Percentiles rank a stretch among this genome's conserved stretches.
phyloP scores from a whole-genome alignment of 2,329 filamentous ascomycete genomes.

The Exophiala sp. region DNA sequence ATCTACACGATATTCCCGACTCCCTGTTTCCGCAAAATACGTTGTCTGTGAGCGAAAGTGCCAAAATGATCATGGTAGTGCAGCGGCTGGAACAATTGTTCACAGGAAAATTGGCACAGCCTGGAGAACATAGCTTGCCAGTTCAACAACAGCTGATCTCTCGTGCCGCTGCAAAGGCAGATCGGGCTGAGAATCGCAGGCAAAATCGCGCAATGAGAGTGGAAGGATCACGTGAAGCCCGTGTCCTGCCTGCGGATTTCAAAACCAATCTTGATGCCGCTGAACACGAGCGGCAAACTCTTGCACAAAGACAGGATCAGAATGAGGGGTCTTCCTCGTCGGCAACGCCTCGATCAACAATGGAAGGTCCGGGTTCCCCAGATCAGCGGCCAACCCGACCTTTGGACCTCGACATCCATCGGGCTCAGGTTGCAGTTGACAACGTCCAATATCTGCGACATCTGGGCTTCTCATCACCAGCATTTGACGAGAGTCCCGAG shows the following conservation, averaged over 20 bases:
- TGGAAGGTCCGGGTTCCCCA: slow-evolving; percentile 36
- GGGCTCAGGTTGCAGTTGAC: slow-evolving; percentile 69
- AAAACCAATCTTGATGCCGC: slow-evolving; percentile 23
- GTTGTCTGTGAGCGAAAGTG: slow-evolving; percentile 62
- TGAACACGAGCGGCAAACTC: slow-evolving; percentile 1
- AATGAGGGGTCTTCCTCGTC: not conserved
- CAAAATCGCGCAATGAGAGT: slow-evolving; percentile 19
- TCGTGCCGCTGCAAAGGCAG: slow-evolving; percentile 47
- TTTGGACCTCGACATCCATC: slow-evolving; percentile 71
- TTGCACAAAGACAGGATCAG: not conserved
- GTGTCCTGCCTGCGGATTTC: slow-evolving; percentile 36
- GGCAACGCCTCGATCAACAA: not conserved
- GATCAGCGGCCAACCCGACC: slow-evolving; percentile 76
- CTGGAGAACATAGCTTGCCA: slow-evolving; percentile 46
- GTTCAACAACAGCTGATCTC: slow-evolving; percentile 58
- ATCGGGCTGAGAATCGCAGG: slow-evolving; percentile 29
- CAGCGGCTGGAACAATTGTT: slow-evolving; percentile 76
- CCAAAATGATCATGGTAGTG: slow-evolving; percentile 74
- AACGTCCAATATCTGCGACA: slow-evolving; percentile 59
- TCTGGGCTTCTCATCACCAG: slow-evolving; percentile 27
- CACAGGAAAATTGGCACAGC: slow-evolving; percentile 60
- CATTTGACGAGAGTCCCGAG: not conserved
- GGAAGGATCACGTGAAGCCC: slow-evolving; percentile 42
- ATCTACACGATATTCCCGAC: slow-evolving; percentile 68
- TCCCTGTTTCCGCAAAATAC: slow-evolving; percentile 62